phyloP scores from a whole-genome alignment of 2,329 filamentous ascomycete species.

The Biscogniauxia marginata region DNA sequence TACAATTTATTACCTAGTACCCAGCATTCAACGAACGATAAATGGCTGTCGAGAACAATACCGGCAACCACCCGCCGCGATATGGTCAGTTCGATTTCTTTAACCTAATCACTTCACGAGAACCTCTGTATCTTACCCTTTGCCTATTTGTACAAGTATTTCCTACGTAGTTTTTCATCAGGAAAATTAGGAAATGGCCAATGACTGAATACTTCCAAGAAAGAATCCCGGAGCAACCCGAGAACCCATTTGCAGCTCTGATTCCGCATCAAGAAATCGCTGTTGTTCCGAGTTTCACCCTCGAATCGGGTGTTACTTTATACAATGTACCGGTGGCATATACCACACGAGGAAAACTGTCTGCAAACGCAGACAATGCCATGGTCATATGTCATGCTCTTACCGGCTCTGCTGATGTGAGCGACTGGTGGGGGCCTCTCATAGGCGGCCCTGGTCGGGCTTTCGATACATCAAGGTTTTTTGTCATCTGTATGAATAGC shows the following conservation, averaged over 20 bases:
- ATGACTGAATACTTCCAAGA: slow-evolving; percentile 66
- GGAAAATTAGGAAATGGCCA: slow-evolving; percentile 33
- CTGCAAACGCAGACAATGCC: slow-evolving; percentile 59
- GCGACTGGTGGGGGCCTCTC: slow-evolving; percentile 86
- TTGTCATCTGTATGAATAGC: slow-evolving; percentile 83
- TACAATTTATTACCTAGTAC: neutral
- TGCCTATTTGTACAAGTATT: neutral
- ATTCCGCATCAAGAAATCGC: slow-evolving; percentile 88
- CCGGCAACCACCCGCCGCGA: slow-evolving; percentile 22
- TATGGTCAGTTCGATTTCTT: slow-evolving; percentile 34
- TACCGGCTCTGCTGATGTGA: slow-evolving; percentile 80
- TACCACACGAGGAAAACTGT: slow-evolving; percentile 62
- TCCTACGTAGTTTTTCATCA: neutral
- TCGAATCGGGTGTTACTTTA: slow-evolving; percentile 86
- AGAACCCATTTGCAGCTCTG: slow-evolving; percentile 85
- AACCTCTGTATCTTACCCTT: neutral
- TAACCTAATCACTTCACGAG: neutral
- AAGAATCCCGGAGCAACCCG: slow-evolving; percentile 69
- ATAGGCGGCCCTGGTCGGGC: slow-evolving; percentile 74
- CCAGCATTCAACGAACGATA: slow-evolving; percentile 9
- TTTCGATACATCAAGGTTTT: slow-evolving; percentile 81
- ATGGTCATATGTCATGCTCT: slow-evolving; percentile 82
- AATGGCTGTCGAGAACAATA: slow-evolving; percentile 24
- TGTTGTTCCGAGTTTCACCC: slow-evolving; percentile 82
- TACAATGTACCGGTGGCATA: slow-evolving; percentile 72